Evolutionary conservation across 2,329 filamentous ascomycete species (phyloP).

Genomic region (Hymenotorrendiella dingleyae): DNA sequence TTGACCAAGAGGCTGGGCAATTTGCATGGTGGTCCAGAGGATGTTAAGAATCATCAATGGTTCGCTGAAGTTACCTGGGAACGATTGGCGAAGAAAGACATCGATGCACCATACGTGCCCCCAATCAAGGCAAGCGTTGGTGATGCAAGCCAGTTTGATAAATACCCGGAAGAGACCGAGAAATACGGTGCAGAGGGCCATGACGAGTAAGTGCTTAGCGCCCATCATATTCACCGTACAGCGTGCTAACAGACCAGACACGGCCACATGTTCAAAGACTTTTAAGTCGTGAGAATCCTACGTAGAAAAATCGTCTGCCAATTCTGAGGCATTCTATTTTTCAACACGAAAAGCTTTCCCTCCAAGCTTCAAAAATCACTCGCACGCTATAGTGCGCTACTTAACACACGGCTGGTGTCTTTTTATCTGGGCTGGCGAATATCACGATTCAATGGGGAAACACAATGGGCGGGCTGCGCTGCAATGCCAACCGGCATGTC

Average conservation of each 20-base stretch:
- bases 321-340: too few species aligned
- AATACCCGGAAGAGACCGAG: slow-evolving; percentile 95
- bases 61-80: slow-evolving; percentile 99
- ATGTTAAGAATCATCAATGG: slow-evolving; percentile 95
- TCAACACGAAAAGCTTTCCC: too few species aligned
- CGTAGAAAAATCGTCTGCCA: too few species aligned
- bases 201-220: slow-evolving; percentile 71
- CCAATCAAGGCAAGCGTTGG: slow-evolving; percentile 90
- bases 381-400: too few species aligned
- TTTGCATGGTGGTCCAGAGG: slow-evolving; percentile 79
- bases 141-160: slow-evolving; percentile 95
- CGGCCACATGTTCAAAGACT: background rate
- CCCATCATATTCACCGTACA: background rate
- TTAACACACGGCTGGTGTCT: too few species aligned
- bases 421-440: too few species aligned
- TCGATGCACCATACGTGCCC: slow-evolving; percentile 95
- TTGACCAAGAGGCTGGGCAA: slow-evolving; percentile 94
- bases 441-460: too few species aligned
- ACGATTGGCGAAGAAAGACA: slow-evolving; percentile 86
- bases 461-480: too few species aligned
- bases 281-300: background rate
- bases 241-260: slow-evolving; percentile 1
- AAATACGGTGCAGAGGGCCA: slow-evolving; percentile 73
- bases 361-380: too few species aligned
- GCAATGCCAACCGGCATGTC: too few species aligned